Conservation (phyloP, 129 eudicot genomes). For the Apium graveolens region DNA sequence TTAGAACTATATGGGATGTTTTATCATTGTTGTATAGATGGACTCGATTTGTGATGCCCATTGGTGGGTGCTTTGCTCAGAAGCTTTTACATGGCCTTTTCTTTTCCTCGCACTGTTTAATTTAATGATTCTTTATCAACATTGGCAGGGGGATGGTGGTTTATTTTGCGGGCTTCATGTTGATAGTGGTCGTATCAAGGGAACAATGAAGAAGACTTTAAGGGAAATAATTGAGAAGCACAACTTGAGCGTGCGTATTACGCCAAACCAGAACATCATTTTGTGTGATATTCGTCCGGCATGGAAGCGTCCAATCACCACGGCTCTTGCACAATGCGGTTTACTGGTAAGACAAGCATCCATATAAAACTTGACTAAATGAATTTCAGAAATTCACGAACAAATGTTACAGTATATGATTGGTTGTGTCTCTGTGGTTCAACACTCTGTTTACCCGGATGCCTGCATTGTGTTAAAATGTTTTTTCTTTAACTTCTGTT, state of each 20-base stretch:
- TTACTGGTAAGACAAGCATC: slow-evolving; percentile 52
- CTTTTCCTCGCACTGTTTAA: neutral
- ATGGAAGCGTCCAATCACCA: slow-evolving; percentile 82
- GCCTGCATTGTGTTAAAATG: neutral
- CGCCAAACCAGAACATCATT: slow-evolving; percentile 85
- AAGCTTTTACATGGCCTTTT: neutral
- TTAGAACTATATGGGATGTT: neutral
- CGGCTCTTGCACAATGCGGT: slow-evolving; percentile 90
- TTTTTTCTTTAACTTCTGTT: neutral
- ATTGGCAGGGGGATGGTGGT: slow-evolving; percentile 81
- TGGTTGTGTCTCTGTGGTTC: neutral
- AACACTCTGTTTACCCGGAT: neutral
- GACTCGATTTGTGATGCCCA: neutral
- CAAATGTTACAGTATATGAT: neutral
- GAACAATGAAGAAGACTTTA: slow-evolving; percentile 63
- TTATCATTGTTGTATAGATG: neutral
- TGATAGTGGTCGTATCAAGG: slow-evolving; percentile 87
- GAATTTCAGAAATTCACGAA: neutral
- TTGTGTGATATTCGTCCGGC: slow-evolving; percentile 74
- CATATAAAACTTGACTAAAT: neutral
- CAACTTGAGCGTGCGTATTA: slow-evolving; percentile 79
- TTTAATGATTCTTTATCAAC: neutral
- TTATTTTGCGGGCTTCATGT: slow-evolving; percentile 96
- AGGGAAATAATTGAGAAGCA: slow-evolving; percentile 87
- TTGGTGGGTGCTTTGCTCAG: neutral